Evolutionary conservation across 495 filamentous ascomycete species (phyloP).

Genomic region (Aspergillus kassunensis): DNA sequence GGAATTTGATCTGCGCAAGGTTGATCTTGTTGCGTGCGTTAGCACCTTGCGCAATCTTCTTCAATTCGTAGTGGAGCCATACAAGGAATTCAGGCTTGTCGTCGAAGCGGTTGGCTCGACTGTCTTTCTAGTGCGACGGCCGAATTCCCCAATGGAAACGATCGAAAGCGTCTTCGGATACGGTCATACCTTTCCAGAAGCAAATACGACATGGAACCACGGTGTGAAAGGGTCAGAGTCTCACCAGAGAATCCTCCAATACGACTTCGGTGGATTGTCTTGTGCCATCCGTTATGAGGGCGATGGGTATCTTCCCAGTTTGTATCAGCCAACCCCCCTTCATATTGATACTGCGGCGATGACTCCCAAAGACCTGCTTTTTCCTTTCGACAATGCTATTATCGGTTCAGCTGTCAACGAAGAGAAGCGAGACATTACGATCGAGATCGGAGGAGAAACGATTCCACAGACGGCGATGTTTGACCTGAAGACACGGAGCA

Average conservation of each 20-base stretch:
- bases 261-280: constrained; percentile 52
- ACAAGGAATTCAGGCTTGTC: constrained; percentile 54
- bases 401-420: background rate
- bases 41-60: constrained; percentile 58
- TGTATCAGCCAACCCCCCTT: background rate
- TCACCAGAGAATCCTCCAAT: constrained; percentile 60
- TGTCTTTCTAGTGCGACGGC: constrained; percentile 57
- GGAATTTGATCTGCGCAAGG: constrained; percentile 27
- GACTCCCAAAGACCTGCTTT: constrained; percentile 1
- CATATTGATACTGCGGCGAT: background rate
- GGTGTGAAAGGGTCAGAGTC: constrained; percentile 49
- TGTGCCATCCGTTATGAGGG: constrained; percentile 57
- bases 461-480: constrained; percentile 50
- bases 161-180: constrained; percentile 54
- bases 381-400: background rate
- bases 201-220: constrained; percentile 56
- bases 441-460: constrained; percentile 7
- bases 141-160: constrained; percentile 49
- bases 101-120: constrained; percentile 58
- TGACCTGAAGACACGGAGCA: constrained; percentile 62
- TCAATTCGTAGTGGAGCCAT: constrained; percentile 45
- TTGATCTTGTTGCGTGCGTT: constrained; percentile 61
- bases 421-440: background rate
- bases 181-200: constrained; percentile 62
- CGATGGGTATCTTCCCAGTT: constrained; percentile 52